Evolutionary conservation across 495 filamentous ascomycete species (phyloP), one percentile per base, ranked within the genome.

Genomic region (Penicillium verhagenii): DNA sequence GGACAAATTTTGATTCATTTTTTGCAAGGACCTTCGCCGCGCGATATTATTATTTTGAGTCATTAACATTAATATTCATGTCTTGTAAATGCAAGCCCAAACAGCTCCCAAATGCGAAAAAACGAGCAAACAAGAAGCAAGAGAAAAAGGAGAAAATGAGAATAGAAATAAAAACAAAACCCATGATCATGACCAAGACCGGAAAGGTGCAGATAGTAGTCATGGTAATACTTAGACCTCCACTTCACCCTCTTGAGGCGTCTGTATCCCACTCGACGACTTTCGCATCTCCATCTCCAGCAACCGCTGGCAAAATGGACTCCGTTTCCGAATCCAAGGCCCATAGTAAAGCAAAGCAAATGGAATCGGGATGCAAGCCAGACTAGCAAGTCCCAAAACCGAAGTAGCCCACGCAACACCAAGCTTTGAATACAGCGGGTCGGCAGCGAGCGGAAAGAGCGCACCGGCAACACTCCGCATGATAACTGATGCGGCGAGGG

Each of bases 401-500:
- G 67, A 72, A 1, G 71, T 73, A 2, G 68, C 77, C 79, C 78
- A 82, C 0, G 67, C 53, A 21, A 73, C 73, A 0, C 76, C 76
- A 6, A 80, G 61, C 11, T 59, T 60, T 0, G 48, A 25, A 56
- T 79, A 80, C 19, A 80, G 60, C 9, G 68, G 69, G 14, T 65
- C 64, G 6, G 74, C 70, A 6, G 77, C 75, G 3, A 82, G 64
- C 8, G 78, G 77, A 16, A 80, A 66, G 6, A 76, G 69, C 1
- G 86, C 86, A 0, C 85, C 89, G 19, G 87, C 75, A 13, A 87
- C 71, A 29, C 78, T 82, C 1, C 89, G 75, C 25, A 79, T 69
- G 45, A 80, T 82, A 0, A 79, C 80, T 1, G 84, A 79, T 0
- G 86, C 86, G 0, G 89, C 86, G 59, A 88, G 75, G 1, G 88